Conservation (phyloP, 176 grass and related monocot species). For the Otatea glauca region DNA sequence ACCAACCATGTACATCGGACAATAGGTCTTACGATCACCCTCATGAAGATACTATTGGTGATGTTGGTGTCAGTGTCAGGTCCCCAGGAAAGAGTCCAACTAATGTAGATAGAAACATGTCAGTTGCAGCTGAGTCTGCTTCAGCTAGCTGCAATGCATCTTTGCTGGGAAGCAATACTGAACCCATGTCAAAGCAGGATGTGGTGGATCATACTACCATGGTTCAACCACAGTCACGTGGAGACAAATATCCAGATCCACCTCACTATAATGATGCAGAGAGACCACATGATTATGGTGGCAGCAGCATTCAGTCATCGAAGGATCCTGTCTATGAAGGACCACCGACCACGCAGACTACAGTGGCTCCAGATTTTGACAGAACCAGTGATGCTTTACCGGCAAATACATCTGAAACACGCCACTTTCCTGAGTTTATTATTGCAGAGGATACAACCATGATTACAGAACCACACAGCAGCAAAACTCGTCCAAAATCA, state of each 20-base stretch:
- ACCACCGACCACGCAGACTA: background rate
- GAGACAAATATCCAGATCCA: conserved; percentile 28
- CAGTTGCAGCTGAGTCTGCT: conserved; percentile 19
- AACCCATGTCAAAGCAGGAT: conserved; percentile 7
- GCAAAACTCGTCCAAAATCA: conserved; percentile 28
- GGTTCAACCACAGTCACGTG: conserved; percentile 23
- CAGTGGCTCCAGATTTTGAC: conserved; percentile 22
- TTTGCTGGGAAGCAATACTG: conserved; percentile 28
- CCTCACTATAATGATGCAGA: conserved; percentile 18
- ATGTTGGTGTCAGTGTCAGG: conserved; percentile 11
- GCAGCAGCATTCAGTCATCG: conserved; percentile 19
- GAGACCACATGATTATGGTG: background rate
- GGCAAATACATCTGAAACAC: conserved; percentile 15
- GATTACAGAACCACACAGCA: conserved; percentile 15
- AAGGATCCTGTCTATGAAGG: conserved; percentile 39
- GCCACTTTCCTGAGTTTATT: conserved; percentile 29
- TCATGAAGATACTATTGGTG: conserved; percentile 20
- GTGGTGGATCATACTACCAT: conserved; percentile 11
- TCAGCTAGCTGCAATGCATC: conserved; percentile 15
- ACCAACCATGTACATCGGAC: background rate
- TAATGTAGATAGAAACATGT: conserved; percentile 30
- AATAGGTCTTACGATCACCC: background rate
- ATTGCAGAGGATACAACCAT: background rate
- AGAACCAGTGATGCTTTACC: conserved; percentile 11
- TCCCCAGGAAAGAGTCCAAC: conserved; percentile 23